Base-by-base conservation (phyloP, 331 rosid genomes). In the Acacia concinna region DNA sequence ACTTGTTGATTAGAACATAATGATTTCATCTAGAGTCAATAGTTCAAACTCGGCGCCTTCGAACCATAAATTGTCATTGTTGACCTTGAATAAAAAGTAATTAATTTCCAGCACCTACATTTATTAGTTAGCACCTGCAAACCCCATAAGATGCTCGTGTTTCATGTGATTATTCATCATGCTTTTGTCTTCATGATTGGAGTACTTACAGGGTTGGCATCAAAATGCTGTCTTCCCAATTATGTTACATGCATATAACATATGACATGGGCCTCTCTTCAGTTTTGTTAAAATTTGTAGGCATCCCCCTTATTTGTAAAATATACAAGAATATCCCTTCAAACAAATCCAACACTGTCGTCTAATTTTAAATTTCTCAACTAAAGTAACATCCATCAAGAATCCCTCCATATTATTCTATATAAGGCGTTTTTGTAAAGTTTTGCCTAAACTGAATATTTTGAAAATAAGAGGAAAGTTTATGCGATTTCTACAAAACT, bases 111-210 rank as follows among this genome's bases (percentile, higher is more conserved):
- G 8, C 46, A 65, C 28, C 71, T 35, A 46, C n/a, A 20, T n/a
- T n/a, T n/a, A n/a, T n/a, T n/a, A n/a, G n/a, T n/a, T n/a, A 65
- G 8, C 46, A 65, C 28, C 71, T 35, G 71, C n/a, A 20, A 65
- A 65, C 15, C 64, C 75, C 63, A 63, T 51, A 65, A 77, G 52
- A 74, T 77, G 8, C 34, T 20, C 71, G 11, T 41, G 64, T 65
- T 73, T 32, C 27, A 2, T 2, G 27, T 32, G 34, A 63, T 18
- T 34, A 64, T 64, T 64, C 43, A 64, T 32, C 43, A 17, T 32
- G 43, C 41, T 32, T 64, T 63, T 47, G 15, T 56, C 63, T 56
- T 56, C 31, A 23, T 21, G 17, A 38, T 38, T 38, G 41, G 41
- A 38, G 41, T 2, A 38, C 41, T 38, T 38, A 38, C 11, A 38